Conservation (phyloP, 2,329 filamentous ascomycete genomes). For the Aspergillus sp. region DNA sequence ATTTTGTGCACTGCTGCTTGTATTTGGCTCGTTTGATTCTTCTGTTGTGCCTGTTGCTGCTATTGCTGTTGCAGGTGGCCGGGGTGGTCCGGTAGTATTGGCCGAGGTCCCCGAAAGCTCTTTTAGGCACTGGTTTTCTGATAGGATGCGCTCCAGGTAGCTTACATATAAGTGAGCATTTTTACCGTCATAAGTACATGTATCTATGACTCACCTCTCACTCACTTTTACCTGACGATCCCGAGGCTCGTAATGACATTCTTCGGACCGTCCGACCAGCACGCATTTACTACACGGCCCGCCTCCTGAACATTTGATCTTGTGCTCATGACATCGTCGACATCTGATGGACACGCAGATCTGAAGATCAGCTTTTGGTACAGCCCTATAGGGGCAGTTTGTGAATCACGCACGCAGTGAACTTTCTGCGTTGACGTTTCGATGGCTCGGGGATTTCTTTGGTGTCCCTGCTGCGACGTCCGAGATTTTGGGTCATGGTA, state of each 20-base stretch:
- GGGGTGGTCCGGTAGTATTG: slow-evolving; percentile 15
- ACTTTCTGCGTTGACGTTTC: slow-evolving; percentile 22
- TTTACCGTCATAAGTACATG: not conserved
- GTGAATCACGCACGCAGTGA: slow-evolving; percentile 22
- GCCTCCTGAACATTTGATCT: slow-evolving; percentile 43
- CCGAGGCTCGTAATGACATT: slow-evolving; percentile 36
- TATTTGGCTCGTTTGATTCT: slow-evolving; percentile 19
- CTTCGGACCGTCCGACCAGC: slow-evolving; percentile 28
- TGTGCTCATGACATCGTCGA: slow-evolving; percentile 40
- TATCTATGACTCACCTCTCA: slow-evolving; percentile 21
- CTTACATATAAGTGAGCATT: slow-evolving; percentile 11
- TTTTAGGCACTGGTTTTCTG: slow-evolving; percentile 27
- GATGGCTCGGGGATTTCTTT: slow-evolving; percentile 7
- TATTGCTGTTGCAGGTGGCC: slow-evolving; percentile 1
- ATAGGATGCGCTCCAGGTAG: slow-evolving; percentile 29
- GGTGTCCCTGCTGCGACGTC: slow-evolving; percentile 6
- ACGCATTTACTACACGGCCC: slow-evolving; percentile 38
- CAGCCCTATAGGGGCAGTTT: not conserved
- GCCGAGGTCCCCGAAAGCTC: slow-evolving; percentile 23
- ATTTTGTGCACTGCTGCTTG: slow-evolving; percentile 21
- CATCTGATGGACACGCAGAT: slow-evolving; percentile 20
- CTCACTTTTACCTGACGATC: slow-evolving; percentile 39
- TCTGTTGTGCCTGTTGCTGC: slow-evolving; percentile 14
- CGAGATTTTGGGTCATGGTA: slow-evolving; percentile 7
- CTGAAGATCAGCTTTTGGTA: no score